Evolutionary conservation across 192 early-diverging fungal species (phyloP).

Genomic region (Obelidium mucronatum): DNA sequence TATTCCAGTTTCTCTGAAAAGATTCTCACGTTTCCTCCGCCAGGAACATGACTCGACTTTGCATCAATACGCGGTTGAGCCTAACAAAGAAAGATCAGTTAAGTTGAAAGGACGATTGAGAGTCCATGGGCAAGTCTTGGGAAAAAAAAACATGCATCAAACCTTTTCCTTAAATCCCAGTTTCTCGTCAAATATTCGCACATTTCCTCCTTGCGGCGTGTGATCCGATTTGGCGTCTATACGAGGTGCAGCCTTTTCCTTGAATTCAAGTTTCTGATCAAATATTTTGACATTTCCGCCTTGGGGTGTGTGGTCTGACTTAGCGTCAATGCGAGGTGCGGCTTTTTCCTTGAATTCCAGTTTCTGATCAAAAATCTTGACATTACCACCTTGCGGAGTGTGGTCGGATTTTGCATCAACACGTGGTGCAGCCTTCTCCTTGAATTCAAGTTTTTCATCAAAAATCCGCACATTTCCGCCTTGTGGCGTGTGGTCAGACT

Average conservation of each 20-base stretch:
- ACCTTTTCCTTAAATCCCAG: slow-evolving; percentile 14
- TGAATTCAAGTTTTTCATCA: slow-evolving; percentile 36
- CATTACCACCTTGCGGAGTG: background rate
- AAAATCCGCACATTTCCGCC: slow-evolving; percentile 32
- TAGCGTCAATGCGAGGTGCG: slow-evolving; percentile 15
- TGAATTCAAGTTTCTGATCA: slow-evolving; percentile 34
- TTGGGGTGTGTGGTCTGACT: background rate
- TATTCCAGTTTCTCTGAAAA: slow-evolving; percentile 22
- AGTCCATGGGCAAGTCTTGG: background rate
- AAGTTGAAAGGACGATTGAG: background rate
- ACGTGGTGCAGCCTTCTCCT: slow-evolving; percentile 30
- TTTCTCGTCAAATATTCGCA: slow-evolving; percentile 30
- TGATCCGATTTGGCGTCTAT: slow-evolving; percentile 10
- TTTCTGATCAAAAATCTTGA: slow-evolving; percentile 21
- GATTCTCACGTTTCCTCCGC: slow-evolving; percentile 20
- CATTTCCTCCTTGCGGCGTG: background rate
- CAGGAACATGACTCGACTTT: slow-evolving; percentile 6
- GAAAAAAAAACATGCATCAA: background rate
- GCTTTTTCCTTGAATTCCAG: slow-evolving; percentile 25
- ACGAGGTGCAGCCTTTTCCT: slow-evolving; percentile 17
- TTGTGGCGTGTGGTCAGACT: background rate
- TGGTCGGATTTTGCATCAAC: slow-evolving; percentile 1
- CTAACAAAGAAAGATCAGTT: background rate
- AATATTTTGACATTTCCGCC: slow-evolving; percentile 28
- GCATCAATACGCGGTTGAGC: slow-evolving; percentile 25